Evolutionary conservation across 1,284 basidiomycete species (phyloP), one percentile per base, ranked within the genome.

Genomic region (Trichosporon ovoides): DNA sequence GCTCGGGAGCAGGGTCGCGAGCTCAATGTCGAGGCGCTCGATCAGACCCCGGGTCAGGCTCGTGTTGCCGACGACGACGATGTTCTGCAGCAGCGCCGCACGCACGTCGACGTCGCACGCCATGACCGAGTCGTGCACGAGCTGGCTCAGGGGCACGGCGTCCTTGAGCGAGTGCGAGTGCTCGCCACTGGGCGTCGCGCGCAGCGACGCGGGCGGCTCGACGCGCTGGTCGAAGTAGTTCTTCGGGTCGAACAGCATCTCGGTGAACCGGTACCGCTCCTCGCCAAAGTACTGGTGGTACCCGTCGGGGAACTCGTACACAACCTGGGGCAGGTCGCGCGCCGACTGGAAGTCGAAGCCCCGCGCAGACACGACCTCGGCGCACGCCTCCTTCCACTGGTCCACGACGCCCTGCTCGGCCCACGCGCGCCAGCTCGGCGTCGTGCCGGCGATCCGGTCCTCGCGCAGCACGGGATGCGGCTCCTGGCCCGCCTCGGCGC

Each of bases 221-320:
- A 73, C 61, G 13, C 64, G 58, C 62, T 85, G 80, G 63, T 78
- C 66, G 35, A 93, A 82, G 66, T 87, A 86, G 36, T 84, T 83
- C 28, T 84, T 83, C 58, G 93, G 90, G 59, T 83, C 84, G 80
- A 97, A 98, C 75, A 91, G 87, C 57, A 91, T 84, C 76, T 99
- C 96, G 58, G 93, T 88, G 36, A 93, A 86, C 56, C 83, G 80
- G 75, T 87, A 90, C 34, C 95, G 84, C 69, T 95, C 90, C 16
- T 84, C 71, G 3, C 88, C 88, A 77, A 94, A 98, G 69, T 85
- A 86, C 35, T 86, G 83, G 72, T 87, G 91, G 79, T 87, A 96
- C 3, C 96, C 96, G 49, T 91, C 91, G 0, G 96, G 91, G 80
- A 99, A 98, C 78, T 99, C 96, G 79, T 94, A 98, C 54, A 69